Base-by-base conservation (phyloP, 306 rosid species). In the Cicer arietinum region DNA sequence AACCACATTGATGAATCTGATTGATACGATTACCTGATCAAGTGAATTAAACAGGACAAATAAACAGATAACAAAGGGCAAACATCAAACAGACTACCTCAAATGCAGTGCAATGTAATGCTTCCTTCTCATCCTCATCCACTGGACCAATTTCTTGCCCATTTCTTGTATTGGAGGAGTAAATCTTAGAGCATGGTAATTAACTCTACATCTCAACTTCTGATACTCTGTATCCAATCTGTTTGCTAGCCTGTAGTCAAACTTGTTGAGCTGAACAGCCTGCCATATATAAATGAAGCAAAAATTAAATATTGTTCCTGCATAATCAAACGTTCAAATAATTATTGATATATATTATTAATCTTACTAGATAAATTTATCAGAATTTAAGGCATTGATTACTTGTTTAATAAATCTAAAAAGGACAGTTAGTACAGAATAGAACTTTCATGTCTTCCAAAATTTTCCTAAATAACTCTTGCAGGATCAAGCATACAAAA, bases 201-300 rank as follows among this genome's bases (percentile, higher is more conserved):
- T 95, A 66, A 86, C 99, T 84, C 99, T 86, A 69, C 99, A 95
- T 85, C 99, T 90, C 84, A 95, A 78, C 82, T 92, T 95, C 83
- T 95, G 99, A 65, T 88, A 86, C 79, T 95, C 97, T 45, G 96
- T 83, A 58, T 78, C 88, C 90, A 95, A 83, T 85, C 82, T 93
- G 89, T 92, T 95, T 83, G 99, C 87, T 60, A 95, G 98, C 87
- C 99, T 90, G 91, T 92, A 95, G 84, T 95, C 99, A 81, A 89
- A 95, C 87, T 86, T 92, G 85, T 83, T 90, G 65, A 95, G 99
- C 92, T 88, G 93, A 80, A 95, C 88, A 79, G 93, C 98, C 98
- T 95, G 96, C 77, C 76, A 82, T 52, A 82, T 52, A 79, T 37
- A 53, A 80, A 82, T 58, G 83, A 71, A 85, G 79, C 76, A 61